phyloP scores from a whole-genome alignment of 2,329 filamentous ascomycete genomes.

The Venturia nashicola region DNA sequence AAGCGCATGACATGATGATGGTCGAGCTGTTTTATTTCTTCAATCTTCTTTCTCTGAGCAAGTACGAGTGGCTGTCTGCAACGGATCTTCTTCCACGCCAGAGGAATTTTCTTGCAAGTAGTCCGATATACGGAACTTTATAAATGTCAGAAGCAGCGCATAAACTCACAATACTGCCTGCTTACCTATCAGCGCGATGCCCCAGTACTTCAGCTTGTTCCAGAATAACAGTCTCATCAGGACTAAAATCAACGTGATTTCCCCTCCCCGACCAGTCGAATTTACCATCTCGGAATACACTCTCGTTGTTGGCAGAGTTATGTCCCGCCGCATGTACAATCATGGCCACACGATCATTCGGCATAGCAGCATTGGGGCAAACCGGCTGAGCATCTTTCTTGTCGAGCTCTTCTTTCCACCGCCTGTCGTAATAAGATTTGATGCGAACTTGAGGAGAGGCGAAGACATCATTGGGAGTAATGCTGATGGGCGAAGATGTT shows the following conservation, averaged over 20 bases:
- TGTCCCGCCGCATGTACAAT: not conserved
- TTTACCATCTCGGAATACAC: not conserved
- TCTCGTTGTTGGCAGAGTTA: not conserved
- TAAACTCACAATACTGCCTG: not conserved
- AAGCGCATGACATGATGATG: slow-evolving; percentile 1
- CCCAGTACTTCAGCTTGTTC: not conserved
- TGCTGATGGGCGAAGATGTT: not conserved
- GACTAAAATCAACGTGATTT: not conserved
- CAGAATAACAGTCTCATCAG: not conserved
- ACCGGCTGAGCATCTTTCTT: not conserved
- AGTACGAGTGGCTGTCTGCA: not conserved
- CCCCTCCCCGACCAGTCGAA: not conserved
- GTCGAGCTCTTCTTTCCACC: not conserved
- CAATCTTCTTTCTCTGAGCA: not conserved
- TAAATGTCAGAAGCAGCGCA: not conserved
- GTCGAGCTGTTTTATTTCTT: not conserved
- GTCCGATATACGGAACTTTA: not conserved
- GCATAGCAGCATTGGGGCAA: not conserved
- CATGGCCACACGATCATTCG: not conserved
- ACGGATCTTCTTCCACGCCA: slow-evolving; percentile 11
- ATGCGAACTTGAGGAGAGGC: not conserved
- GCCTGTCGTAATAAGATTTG: not conserved
- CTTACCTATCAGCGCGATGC: not conserved
- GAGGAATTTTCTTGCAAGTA: not conserved
- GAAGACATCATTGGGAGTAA: not conserved